Conservation (phyloP, 73 alveolate genomes). For the Durusdinium trenchii region DNA sequence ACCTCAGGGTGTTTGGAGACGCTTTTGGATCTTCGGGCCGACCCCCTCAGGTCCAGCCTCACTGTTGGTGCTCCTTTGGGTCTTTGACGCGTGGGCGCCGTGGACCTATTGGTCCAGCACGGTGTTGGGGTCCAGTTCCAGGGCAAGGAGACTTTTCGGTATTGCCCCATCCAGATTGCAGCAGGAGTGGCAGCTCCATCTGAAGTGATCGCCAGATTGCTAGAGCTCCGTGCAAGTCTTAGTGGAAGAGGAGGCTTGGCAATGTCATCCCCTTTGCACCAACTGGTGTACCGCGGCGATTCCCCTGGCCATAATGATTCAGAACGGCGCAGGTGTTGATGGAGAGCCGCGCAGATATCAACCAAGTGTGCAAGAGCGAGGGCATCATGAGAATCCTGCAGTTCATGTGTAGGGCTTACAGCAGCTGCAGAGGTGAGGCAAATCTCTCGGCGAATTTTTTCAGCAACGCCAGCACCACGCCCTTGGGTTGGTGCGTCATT, state of each 20-base stretch:
- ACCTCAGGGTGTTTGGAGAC: conserved; percentile 24
- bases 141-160: neutral
- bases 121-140: neutral
- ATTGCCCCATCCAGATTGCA: neutral
- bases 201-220: conserved; percentile 14
- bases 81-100: neutral
- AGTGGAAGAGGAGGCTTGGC: conserved; percentile 11
- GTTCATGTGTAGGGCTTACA: neutral
- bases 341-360: neutral
- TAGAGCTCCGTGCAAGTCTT: conserved; percentile 30
- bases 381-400: neutral
- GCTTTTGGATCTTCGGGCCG: conserved; percentile 35
- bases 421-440: conserved; percentile 7
- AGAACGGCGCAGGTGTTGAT: neutral
- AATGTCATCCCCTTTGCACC: neutral
- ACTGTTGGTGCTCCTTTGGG: neutral
- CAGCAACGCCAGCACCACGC: neutral
- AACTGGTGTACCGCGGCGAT: neutral
- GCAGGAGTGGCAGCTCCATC: neutral
- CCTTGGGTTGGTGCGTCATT: conserved; percentile 18
- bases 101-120: conserved; percentile 9
- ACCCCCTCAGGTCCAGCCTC: neutral
- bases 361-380: neutral
- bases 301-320: neutral
- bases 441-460: neutral